Conservation (phyloP, 305 asterid species). For the Fraxinus dipetala region DNA sequence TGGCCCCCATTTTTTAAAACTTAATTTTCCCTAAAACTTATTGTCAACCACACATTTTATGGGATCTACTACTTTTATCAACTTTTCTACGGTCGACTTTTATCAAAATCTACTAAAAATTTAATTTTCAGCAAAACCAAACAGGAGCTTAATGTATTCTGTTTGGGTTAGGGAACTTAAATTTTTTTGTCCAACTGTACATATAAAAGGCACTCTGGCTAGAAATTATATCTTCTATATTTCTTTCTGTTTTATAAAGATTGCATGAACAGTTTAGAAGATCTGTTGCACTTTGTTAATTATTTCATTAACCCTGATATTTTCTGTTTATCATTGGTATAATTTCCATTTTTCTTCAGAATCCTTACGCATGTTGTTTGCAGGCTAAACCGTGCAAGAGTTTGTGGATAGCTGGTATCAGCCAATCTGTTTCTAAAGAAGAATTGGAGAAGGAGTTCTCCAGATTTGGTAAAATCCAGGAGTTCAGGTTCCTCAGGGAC, state of each 20-base stretch:
- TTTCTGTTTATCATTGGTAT: neutral
- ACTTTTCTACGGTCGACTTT: neutral
- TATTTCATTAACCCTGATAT: neutral
- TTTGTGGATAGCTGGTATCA: constrained; percentile 91
- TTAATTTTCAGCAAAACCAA: neutral
- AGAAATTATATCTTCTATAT: neutral
- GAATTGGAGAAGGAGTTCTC: constrained; percentile 80
- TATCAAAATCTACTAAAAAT: neutral
- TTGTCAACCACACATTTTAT: neutral
- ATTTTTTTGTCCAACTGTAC: neutral
- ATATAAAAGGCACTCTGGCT: neutral
- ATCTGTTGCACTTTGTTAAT: neutral
- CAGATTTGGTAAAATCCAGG: constrained; percentile 78
- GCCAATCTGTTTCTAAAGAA: constrained; percentile 71
- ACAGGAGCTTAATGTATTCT: neutral
- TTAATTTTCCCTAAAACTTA: neutral
- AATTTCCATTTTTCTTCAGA: neutral
- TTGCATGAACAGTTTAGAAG: neutral
- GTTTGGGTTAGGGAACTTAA: neutral
- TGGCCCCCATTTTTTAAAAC: neutral
- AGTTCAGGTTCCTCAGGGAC: constrained; percentile 74
- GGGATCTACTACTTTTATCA: neutral
- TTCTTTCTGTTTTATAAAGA: neutral
- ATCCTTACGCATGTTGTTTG: constrained; percentile 27
- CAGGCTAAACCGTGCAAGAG: constrained; percentile 97